phyloP scores from a whole-genome alignment of 108 stramenopile genomes.

The Craspedostauros australis region DNA sequence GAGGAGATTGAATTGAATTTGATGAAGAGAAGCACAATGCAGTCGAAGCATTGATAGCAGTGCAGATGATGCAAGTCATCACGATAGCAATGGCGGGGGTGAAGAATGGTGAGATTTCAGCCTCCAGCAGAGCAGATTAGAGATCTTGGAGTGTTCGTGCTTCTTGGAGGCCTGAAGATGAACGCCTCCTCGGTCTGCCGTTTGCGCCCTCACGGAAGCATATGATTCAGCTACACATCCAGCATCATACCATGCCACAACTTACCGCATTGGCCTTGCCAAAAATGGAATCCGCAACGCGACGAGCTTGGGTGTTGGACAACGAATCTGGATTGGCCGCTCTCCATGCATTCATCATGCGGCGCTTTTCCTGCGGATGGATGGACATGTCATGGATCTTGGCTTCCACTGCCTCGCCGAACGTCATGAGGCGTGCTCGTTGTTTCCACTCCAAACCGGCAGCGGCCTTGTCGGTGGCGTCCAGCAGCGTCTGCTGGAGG shows the following conservation, averaged over 20 bases:
- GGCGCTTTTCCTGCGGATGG: slow-evolving; percentile 32
- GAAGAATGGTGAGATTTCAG: neutral
- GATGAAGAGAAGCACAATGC: neutral
- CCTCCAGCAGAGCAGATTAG: no score
- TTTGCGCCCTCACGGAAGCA: no score
- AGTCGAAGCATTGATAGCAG: neutral
- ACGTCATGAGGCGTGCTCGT: slow-evolving; percentile 72
- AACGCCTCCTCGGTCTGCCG: no score
- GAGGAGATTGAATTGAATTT: neutral
- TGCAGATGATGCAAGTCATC: no score
- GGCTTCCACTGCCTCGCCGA: slow-evolving; percentile 77
- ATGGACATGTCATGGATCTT: slow-evolving; percentile 45
- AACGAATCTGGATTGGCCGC: slow-evolving; percentile 72
- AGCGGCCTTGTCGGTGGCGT: slow-evolving; percentile 31
- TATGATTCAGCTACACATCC: neutral
- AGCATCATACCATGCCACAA: no score
- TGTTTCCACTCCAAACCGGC: slow-evolving; percentile 51
- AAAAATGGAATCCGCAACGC: slow-evolving; percentile 74
- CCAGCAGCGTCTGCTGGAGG: slow-evolving; percentile 49
- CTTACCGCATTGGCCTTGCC: slow-evolving; percentile 61
- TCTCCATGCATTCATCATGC: slow-evolving; percentile 71
- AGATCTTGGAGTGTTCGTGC: no score
- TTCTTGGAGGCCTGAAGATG: no score
- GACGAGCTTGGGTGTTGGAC: slow-evolving; percentile 75
- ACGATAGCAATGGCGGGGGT: neutral